Evolutionary conservation across 164 flowering plant species (phyloP).

Genomic region (Platanus orientalis): DNA sequence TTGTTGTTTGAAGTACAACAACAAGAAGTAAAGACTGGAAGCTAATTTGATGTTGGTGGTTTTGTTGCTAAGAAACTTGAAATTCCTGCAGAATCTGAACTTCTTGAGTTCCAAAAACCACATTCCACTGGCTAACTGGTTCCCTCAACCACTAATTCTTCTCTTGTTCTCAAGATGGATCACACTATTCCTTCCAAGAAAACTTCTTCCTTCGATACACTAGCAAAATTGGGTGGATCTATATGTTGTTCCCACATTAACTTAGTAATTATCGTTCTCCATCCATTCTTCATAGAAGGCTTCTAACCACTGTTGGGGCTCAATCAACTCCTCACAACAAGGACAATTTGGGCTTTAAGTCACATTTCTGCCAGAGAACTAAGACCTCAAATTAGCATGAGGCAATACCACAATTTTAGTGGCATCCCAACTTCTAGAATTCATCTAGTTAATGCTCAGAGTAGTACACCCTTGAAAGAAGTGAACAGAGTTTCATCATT

Average conservation of each 20-base stretch:
- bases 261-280: slow-evolving; percentile 20
- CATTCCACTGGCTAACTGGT: slow-evolving; percentile 27
- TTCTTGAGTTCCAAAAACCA: slow-evolving; percentile 21
- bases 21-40: slow-evolving; percentile 56
- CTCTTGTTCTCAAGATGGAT: slow-evolving; percentile 24
- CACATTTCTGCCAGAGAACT: slow-evolving; percentile 20
- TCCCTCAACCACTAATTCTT: slow-evolving; percentile 26
- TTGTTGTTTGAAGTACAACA: slow-evolving; percentile 75
- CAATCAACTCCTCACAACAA: slow-evolving; percentile 7
- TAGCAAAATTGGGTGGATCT: slow-evolving; percentile 21
- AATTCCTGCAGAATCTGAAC: slow-evolving; percentile 26
- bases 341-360: slow-evolving; percentile 8
- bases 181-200: slow-evolving; percentile 16
- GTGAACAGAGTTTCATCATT: slow-evolving; percentile 27
- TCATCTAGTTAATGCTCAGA: slow-evolving; percentile 24
- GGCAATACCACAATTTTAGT: slow-evolving; percentile 31
- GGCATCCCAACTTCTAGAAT: slow-evolving; percentile 20
- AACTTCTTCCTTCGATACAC: slow-evolving; percentile 32
- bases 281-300: slow-evolving; percentile 31
- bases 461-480: slow-evolving; percentile 31
- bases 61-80: slow-evolving; percentile 28
- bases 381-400: slow-evolving; percentile 21
- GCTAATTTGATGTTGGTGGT: slow-evolving; percentile 23
- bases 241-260: slow-evolving; percentile 12
- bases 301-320: slow-evolving; percentile 17